Evolutionary conservation across 2,329 filamentous ascomycete genomes (phyloP), one percentile per base, ranked within the genome.

Genomic region (Fusarium sp.): DNA sequence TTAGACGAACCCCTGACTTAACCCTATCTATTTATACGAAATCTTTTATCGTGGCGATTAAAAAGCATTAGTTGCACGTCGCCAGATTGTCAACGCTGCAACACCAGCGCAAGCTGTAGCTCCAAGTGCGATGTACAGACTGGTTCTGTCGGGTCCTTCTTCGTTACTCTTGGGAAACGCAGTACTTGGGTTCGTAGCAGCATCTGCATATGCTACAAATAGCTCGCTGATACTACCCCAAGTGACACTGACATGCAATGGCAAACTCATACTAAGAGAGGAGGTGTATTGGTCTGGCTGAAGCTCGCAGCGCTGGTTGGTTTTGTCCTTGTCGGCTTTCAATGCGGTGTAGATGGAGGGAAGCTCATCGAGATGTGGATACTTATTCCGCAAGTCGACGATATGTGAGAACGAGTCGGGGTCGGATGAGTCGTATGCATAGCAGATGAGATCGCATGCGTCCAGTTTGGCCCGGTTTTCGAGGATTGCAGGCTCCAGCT

Each of bases 321-420:
- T 97, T 80, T 97, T 97, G 80, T 99, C 96, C 72, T 92, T 89
- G 80, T 99, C 96, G 4, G 96, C 96, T 80, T 99, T 99, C 63
- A 98, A 85, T 0, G 95, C 96, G 3, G 93, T 93, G 78, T 97
- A 99, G 10, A 99, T 91, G 11, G 93, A 91, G 0, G 96, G 96
- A 28, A 99, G 83, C n/a, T 93, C 90, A 77, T 97, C 92, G 4
- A 99, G 87, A 58, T 96, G 91, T 0, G 93, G 90, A 72, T 95
- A 92, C 74, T 90, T 92, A 58, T 88, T 87, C 45, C 94, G 90
- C 50, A 98, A 84, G 20, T 92, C 88, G 40, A 95, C 92, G 55
- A 99, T 93, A 76, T 98, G 94, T 2, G 92, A 90, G 79, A 99
- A 99, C 6, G 93, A 97, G 79, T 98, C 94, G 0, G 96, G 95